Conservation (phyloP, 305 asterid genomes). For the Fraxinus albicans region DNA sequence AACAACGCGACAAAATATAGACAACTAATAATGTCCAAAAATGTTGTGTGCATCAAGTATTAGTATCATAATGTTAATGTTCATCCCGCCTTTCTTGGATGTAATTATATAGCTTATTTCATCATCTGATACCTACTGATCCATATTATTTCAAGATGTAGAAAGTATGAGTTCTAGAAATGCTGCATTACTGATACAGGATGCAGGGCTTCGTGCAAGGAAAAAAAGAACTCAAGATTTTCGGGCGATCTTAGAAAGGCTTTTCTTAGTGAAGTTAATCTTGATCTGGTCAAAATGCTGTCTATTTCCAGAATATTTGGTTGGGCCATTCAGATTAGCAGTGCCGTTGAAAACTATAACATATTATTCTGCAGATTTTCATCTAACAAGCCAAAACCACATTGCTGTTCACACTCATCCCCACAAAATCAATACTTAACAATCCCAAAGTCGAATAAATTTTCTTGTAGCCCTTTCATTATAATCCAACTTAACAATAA, state of each 20-base stretch:
- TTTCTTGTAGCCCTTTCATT: background rate
- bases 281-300: conserved; percentile 36
- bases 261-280: background rate
- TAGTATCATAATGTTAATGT: background rate
- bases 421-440: background rate
- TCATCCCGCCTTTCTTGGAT: background rate
- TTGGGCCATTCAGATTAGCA: conserved; percentile 37
- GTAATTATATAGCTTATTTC: background rate
- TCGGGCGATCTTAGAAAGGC: background rate
- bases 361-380: conserved; percentile 17
- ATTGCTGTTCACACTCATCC: background rate
- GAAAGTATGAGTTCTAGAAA: background rate
- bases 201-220: background rate
- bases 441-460: background rate
- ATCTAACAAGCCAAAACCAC: background rate
- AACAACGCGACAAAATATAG: background rate
- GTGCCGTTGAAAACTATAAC: conserved; percentile 23
- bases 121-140: background rate
- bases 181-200: background rate
- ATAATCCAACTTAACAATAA: background rate
- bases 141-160: background rate
- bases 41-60: background rate
- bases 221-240: background rate
- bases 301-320: conserved; percentile 33
- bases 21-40: background rate